Conservation (phyloP, 2,329 filamentous ascomycete species). For the Colletotrichum tabaci region DNA sequence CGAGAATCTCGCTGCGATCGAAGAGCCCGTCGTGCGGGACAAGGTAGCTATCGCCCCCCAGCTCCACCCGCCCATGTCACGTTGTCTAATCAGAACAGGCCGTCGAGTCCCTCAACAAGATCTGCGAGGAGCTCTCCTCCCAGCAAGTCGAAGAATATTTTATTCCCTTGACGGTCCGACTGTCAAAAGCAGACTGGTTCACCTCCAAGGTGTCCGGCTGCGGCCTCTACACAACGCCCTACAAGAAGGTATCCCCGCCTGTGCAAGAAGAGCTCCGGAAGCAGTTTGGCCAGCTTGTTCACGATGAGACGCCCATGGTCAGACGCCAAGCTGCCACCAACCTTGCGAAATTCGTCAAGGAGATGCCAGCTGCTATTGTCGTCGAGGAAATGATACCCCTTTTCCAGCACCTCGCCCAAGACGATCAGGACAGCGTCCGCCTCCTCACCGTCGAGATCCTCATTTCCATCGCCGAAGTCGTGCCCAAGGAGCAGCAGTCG, state of each 20-base stretch:
- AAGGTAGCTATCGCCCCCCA: constrained; percentile 74
- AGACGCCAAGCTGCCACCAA: constrained; percentile 97
- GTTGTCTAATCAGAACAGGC: constrained; percentile 70
- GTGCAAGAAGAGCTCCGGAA: constrained; percentile 92
- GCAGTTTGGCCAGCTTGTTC: constrained; percentile 92
- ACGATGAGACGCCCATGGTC: constrained; percentile 99
- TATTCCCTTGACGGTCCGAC: constrained; percentile 93
- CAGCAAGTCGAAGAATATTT: constrained; percentile 98
- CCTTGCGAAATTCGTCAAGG: constrained; percentile 96
- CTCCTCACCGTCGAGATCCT: constrained; percentile 96
- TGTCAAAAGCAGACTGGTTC: constrained; percentile 99
- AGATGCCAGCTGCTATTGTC: constrained; percentile 91
- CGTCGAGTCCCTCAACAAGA: constrained; percentile 99
- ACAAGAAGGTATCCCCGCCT: constrained; percentile 89
- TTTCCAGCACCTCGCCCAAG: constrained; percentile 95
- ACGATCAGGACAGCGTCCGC: constrained; percentile 98
- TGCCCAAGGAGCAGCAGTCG: constrained; percentile 97
- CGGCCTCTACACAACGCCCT: constrained; percentile 93
- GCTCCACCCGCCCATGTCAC: constrained; percentile 29
- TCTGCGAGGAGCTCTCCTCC: constrained; percentile 91
- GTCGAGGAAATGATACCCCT: constrained; percentile 99
- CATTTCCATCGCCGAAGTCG: constrained; percentile 95
- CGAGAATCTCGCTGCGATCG: constrained; percentile 98
- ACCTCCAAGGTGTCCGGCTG: constrained; percentile 99
- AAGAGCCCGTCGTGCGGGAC: constrained; percentile 96